Evolutionary conservation across 2,329 filamentous ascomycete species (phyloP).

Genomic region (Dactylellina cionopaga): DNA sequence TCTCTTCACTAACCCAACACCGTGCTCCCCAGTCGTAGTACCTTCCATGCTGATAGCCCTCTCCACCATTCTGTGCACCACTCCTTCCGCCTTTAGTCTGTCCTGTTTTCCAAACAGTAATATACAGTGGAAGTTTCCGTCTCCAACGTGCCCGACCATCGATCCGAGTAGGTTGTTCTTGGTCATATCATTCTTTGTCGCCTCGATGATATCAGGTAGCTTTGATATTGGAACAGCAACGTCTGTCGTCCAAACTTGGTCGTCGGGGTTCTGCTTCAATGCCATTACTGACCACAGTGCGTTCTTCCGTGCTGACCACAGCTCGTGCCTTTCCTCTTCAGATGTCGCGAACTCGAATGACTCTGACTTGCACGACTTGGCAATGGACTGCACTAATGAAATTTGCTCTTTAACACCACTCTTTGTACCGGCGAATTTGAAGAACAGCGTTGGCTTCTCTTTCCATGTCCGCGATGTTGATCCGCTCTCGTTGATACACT

Average conservation of each 20-base stretch:
- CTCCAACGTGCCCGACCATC: conserved; percentile 77
- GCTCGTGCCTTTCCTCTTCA: conserved; percentile 72
- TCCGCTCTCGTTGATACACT: conserved; percentile 73
- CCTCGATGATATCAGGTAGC: conserved; percentile 77
- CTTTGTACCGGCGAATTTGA: conserved; percentile 81
- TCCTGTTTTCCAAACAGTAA: conserved; percentile 74
- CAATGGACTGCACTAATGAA: conserved; percentile 71
- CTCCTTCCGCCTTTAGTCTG: conserved; percentile 72
- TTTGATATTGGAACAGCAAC: conserved; percentile 79
- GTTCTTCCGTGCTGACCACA: conserved; percentile 80
- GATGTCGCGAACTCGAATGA: conserved; percentile 75
- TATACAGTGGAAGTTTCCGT: conserved; percentile 81
- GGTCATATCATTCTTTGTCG: conserved; percentile 73
- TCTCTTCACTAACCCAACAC: conserved; percentile 83
- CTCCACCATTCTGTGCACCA: conserved; percentile 87
- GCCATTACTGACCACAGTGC: conserved; percentile 78
- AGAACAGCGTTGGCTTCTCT: conserved; percentile 80
- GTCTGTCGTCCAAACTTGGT: conserved; percentile 81
- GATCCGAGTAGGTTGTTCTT: conserved; percentile 69
- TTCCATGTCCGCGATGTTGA: conserved; percentile 74
- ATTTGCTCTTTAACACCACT: conserved; percentile 81
- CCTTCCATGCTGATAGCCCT: conserved; percentile 84
- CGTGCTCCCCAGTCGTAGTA: conserved; percentile 86
- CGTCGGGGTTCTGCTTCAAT: conserved; percentile 68
- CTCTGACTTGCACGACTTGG: conserved; percentile 69